Percentiles rank a stretch among this genome's conserved stretches.
Conservation (phyloP, 1,139 yeast genomes). For the Nakaseomyces uthaithaninus region DNA sequence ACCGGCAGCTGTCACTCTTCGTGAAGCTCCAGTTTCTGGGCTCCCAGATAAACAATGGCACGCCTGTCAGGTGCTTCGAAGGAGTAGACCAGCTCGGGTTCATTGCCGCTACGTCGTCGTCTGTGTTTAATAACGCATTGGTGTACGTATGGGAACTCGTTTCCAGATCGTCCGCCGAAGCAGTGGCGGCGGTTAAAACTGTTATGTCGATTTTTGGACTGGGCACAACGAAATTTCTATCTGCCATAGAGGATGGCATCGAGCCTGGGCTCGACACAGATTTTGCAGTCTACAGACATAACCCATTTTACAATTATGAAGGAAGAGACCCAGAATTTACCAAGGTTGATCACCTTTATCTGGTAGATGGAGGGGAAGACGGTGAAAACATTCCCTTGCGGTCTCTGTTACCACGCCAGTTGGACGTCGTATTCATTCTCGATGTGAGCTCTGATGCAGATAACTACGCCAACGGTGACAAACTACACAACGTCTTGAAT, state of each 20-base stretch:
- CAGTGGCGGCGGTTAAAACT: constrained; percentile 38
- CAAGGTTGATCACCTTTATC: constrained; percentile 29
- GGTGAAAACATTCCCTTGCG: constrained; percentile 55
- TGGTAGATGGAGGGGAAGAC: constrained; percentile 67
- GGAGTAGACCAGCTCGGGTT: constrained; percentile 72
- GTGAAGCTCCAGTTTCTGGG: constrained; percentile 49
- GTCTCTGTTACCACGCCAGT: constrained; percentile 43
- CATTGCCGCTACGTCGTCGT: constrained; percentile 64
- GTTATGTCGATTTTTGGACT: constrained; percentile 45
- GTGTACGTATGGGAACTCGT: constrained; percentile 41
- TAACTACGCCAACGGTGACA: constrained; percentile 61
- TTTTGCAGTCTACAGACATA: constrained; percentile 65
- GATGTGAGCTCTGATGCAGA: constrained; percentile 56
- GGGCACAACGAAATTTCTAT: constrained; percentile 10
- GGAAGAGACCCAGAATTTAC: constrained; percentile 21
- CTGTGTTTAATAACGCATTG: constrained; percentile 53
- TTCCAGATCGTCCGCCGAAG: constrained; percentile 35
- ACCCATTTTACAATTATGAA: constrained; percentile 52
- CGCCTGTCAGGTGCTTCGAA: constrained; percentile 37
- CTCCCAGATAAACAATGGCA: constrained; percentile 37
- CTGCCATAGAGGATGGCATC: background rate
- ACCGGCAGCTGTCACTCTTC: constrained; percentile 43
- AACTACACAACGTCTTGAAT: constrained; percentile 34
- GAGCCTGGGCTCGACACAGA: constrained; percentile 36
- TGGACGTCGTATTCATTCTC: constrained; percentile 52